Percentiles rank a stretch among this genome's conserved stretches.
These are phyloP conservation scores for Aspergillus campestris DNA, from an alignment of 495 filamentous ascomycete species.

Conservation along the genomic window DNA sequence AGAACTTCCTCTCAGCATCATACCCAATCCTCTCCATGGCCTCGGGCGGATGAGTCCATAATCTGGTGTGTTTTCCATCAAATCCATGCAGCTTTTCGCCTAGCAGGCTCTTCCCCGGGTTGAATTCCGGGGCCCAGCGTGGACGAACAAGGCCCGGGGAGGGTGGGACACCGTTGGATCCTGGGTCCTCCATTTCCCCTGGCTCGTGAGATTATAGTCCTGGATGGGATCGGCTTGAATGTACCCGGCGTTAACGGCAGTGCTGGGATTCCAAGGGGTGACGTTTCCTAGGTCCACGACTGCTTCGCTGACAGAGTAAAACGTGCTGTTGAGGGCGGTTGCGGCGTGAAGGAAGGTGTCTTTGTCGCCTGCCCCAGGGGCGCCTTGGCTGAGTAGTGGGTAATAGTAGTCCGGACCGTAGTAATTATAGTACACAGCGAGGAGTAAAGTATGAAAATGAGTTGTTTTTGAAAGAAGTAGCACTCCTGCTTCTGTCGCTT, in stretches of 20 bases:
- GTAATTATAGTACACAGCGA: slow-evolving; percentile 49
- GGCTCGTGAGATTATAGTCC: slow-evolving; percentile 20
- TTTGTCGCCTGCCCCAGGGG: slow-evolving; percentile 46
- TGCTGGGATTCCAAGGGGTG: slow-evolving; percentile 6
- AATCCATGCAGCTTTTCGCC: not conserved
- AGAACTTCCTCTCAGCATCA: slow-evolving; percentile 33
- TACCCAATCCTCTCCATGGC: slow-evolving; percentile 21
- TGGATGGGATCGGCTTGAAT: slow-evolving; percentile 26
- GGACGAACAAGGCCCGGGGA: slow-evolving; percentile 30
- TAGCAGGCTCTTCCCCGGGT: slow-evolving; percentile 20
- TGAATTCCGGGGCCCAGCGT: slow-evolving; percentile 35
- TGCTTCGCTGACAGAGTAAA: slow-evolving; percentile 31
- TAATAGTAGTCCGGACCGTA: slow-evolving; percentile 45
- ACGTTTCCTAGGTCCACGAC: slow-evolving; percentile 13
- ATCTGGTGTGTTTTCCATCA: slow-evolving; percentile 3
- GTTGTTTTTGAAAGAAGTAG: slow-evolving; percentile 40
- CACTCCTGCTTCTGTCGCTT: slow-evolving; percentile 41
- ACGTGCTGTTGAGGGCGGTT: slow-evolving; percentile 27
- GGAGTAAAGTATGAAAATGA: slow-evolving; percentile 37
- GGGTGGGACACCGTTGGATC: slow-evolving; percentile 9
- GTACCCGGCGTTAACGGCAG: slow-evolving; percentile 13
- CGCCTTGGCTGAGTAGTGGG: slow-evolving; percentile 39
- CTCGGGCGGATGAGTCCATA: slow-evolving; percentile 16
- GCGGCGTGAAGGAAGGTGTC: slow-evolving; percentile 48
- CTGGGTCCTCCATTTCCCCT: slow-evolving; percentile 12